Evolutionary conservation across 1,139 yeast species (phyloP).

Genomic region (Nakaseomyces kungkrabaensis): DNA sequence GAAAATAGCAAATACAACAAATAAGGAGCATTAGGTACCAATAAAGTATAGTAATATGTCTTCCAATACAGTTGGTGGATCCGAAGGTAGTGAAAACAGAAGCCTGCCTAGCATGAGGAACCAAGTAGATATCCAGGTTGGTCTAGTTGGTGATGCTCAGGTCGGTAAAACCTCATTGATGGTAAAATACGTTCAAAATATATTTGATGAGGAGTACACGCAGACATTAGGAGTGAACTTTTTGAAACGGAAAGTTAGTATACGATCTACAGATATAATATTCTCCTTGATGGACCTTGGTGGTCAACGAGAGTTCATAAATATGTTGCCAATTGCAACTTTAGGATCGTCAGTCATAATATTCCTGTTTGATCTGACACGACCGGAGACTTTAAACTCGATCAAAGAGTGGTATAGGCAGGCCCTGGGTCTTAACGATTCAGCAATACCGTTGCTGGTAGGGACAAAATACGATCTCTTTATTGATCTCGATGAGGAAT

Average conservation of each 20-base stretch:
- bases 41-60: background rate
- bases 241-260: conserved; percentile 82
- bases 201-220: conserved; percentile 84
- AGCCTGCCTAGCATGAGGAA: conserved; percentile 19
- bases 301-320: conserved; percentile 91
- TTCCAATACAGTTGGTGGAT: background rate
- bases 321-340: conserved; percentile 90
- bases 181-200: conserved; percentile 95
- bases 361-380: conserved; percentile 84
- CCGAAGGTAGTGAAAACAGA: background rate
- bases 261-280: conserved; percentile 81
- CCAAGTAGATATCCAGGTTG: conserved; percentile 76
- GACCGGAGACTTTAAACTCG: conserved; percentile 77
- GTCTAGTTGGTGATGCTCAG: conserved; percentile 92
- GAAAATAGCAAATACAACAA: too few species aligned
- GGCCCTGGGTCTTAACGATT: conserved; percentile 81
- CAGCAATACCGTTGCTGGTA: conserved; percentile 84
- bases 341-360: conserved; percentile 90
- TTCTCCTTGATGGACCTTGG: conserved; percentile 96
- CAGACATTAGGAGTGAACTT: conserved; percentile 94
- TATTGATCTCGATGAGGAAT: conserved; percentile 66
- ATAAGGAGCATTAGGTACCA: too few species aligned
- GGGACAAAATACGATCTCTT: conserved; percentile 94
- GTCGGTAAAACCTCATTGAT: conserved; percentile 96
- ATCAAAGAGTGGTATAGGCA: conserved; percentile 94